phyloP scores from a whole-genome alignment of 2,329 filamentous ascomycete species.

The Westerdykella ornata region DNA sequence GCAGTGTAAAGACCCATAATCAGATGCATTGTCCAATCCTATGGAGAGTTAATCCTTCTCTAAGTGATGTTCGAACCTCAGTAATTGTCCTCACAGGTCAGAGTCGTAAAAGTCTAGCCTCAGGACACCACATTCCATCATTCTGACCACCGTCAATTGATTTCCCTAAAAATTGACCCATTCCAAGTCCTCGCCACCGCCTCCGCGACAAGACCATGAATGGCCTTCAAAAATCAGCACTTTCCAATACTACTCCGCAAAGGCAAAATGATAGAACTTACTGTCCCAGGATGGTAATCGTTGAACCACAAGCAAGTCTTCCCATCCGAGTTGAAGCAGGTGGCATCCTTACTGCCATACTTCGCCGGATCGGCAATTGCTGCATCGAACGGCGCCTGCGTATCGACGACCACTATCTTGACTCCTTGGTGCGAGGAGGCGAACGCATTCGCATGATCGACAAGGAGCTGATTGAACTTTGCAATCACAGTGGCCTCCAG shows the following conservation, averaged over 20 bases:
- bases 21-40: no score
- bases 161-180: slow-evolving; percentile 5
- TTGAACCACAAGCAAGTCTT: slow-evolving; percentile 45
- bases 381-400: slow-evolving; percentile 38
- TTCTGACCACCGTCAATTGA: no score
- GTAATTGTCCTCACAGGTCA: no score
- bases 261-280: neutral
- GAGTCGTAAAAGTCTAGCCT: no score
- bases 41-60: no score
- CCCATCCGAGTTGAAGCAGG: slow-evolving; percentile 41
- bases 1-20: no score
- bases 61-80: no score
- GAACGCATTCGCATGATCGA: slow-evolving; percentile 28
- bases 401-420: slow-evolving; percentile 38
- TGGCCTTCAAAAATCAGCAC: slow-evolving; percentile 6
- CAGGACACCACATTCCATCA: no score
- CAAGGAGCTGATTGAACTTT: slow-evolving; percentile 37
- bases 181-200: slow-evolving; percentile 5
- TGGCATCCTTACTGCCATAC: slow-evolving; percentile 42
- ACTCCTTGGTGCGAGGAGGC: slow-evolving; percentile 30
- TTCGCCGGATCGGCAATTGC: slow-evolving; percentile 39
- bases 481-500: slow-evolving; percentile 33
- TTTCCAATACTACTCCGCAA: neutral
- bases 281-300: slow-evolving; percentile 14
- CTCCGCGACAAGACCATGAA: slow-evolving; percentile 9